These are phyloP conservation scores for Pseudocohnilembus persalinus DNA, from an alignment of 169 alveolate species.

Conservation along the genomic window DNA sequence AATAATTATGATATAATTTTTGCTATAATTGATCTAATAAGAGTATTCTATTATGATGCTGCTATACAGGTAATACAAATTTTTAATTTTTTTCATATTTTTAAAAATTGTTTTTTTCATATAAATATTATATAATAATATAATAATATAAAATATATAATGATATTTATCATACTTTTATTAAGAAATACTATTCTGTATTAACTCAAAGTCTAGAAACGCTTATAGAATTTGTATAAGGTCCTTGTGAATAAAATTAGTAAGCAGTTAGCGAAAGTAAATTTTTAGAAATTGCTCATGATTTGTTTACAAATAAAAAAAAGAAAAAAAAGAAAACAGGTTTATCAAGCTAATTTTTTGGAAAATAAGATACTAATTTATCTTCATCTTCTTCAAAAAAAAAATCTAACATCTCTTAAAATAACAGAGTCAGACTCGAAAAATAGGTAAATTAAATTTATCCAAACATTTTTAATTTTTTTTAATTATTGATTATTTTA, in stretches of 20 bases:
- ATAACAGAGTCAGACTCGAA: not conserved
- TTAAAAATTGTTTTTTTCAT: no score
- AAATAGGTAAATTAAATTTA: not conserved
- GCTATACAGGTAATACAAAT: slow-evolving; percentile 2
- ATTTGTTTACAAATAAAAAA: slow-evolving; percentile 4
- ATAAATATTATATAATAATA: no score
- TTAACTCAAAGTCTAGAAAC: slow-evolving; percentile 41
- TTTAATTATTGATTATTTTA: not conserved
- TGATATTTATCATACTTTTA: not conserved
- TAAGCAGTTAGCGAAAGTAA: slow-evolving; percentile 43
- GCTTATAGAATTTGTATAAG: slow-evolving; percentile 44
- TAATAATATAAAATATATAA: not conserved
- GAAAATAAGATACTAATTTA: not conserved
- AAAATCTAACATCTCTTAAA: not conserved
- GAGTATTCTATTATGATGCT: slow-evolving; percentile 43
- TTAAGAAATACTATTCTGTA: slow-evolving; percentile 27
- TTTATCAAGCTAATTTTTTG: no score
- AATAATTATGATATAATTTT: slow-evolving; percentile 40
- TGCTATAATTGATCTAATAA: slow-evolving; percentile 34
- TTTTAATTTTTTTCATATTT: no score
- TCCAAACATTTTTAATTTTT: not conserved
- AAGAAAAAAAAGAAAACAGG: no score
- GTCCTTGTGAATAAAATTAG: slow-evolving; percentile 45
- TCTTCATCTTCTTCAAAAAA: not conserved
- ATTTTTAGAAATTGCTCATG: slow-evolving; percentile 47